These are phyloP conservation scores for Phytophthora uliginosa DNA, from an alignment of 352 stramenopile genomes.

Conservation along the genomic window DNA sequence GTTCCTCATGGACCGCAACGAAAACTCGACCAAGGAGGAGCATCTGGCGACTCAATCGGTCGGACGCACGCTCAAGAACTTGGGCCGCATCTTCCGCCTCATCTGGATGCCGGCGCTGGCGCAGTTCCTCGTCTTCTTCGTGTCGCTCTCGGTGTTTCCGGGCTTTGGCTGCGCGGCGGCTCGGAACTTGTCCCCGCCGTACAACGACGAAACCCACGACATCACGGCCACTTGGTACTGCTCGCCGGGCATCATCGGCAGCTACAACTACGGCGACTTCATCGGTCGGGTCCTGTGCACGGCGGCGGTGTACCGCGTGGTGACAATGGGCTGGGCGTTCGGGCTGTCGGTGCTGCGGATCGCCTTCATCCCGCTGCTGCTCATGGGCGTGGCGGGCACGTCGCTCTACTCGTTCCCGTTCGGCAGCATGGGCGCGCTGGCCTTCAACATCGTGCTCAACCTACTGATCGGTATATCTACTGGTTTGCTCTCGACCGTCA, in stretches of 20 bases:
- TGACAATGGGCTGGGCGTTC: conserved; percentile 58
- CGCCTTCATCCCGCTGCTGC: conserved; percentile 63
- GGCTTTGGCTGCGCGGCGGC: conserved; percentile 57
- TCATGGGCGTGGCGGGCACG: conserved; percentile 67
- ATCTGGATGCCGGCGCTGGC: conserved; percentile 57
- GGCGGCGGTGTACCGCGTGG: conserved; percentile 56
- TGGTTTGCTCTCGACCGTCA: conserved; percentile 71
- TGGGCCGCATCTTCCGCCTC: conserved; percentile 58
- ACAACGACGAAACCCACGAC: conserved; percentile 25
- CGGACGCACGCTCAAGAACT: conserved; percentile 43
- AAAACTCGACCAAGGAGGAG: conserved; percentile 40
- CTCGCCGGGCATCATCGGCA: conserved; percentile 62
- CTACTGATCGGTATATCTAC: conserved; percentile 64
- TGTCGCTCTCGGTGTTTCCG: conserved; percentile 62
- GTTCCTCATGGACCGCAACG: conserved; percentile 72
- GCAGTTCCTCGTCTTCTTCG: conserved; percentile 72
- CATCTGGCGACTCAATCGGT: conserved; percentile 46
- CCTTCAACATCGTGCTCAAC: conserved; percentile 61
- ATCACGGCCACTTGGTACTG: conserved; percentile 54
- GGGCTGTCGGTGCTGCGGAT: conserved; percentile 51
- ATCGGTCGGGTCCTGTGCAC: conserved; percentile 61
- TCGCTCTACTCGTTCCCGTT: conserved; percentile 66
- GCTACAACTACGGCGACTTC: conserved; percentile 77
- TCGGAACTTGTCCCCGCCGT: conserved; percentile 41
- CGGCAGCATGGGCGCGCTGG: conserved; percentile 32